Percentiles rank a stretch among this genome's conserved stretches.
Evolutionary conservation across 495 filamentous ascomycete species (phyloP).

Genomic region (Cercophora sp.): DNA sequence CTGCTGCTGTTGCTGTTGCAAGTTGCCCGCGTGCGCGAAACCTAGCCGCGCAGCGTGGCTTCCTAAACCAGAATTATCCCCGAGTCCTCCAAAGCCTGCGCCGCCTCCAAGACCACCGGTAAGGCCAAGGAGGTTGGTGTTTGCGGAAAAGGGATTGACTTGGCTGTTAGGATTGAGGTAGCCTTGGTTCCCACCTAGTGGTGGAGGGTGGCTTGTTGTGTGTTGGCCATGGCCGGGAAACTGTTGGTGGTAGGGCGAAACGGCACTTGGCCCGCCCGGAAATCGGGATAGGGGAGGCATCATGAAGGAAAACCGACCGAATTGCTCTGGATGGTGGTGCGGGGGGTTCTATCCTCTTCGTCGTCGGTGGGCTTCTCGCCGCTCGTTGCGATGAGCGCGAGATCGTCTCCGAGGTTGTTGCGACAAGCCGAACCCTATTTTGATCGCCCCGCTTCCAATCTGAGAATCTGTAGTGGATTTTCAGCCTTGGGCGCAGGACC

Average conservation of each 20-base stretch:
- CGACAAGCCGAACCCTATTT: too few relatives aligned
- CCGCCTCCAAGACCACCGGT: constrained; percentile 43
- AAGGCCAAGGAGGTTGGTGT: constrained; percentile 57
- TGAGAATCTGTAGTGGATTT: too few relatives aligned
- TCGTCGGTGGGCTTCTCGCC: too few relatives aligned
- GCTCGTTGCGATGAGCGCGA: too few relatives aligned
- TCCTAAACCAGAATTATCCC: constrained; percentile 76
- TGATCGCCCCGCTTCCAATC: too few relatives aligned
- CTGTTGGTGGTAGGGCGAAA: constrained; percentile 46
- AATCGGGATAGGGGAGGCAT: constrained; percentile 37
- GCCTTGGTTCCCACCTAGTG: constrained; percentile 31
- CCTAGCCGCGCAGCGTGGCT: constrained; percentile 85
- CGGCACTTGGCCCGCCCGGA: constrained; percentile 30
- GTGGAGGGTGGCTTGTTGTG: constrained; percentile 37
- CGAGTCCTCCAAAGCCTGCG: constrained; percentile 48
- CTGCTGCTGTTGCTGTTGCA: constrained; percentile 57
- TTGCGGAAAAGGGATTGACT: constrained; percentile 63
- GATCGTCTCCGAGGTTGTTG: too few relatives aligned
- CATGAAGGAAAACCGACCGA: too few relatives aligned
- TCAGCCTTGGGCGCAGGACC: too few relatives aligned
- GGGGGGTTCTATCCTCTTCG: too few relatives aligned
- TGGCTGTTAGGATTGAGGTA: constrained; percentile 60
- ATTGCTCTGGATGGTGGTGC: too few relatives aligned
- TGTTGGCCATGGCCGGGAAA: constrained; percentile 43
- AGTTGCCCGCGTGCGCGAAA: constrained; percentile 71